Base-by-base conservation (phyloP, 2,329 filamentous ascomycete genomes). In the Podosphaera fusca region DNA sequence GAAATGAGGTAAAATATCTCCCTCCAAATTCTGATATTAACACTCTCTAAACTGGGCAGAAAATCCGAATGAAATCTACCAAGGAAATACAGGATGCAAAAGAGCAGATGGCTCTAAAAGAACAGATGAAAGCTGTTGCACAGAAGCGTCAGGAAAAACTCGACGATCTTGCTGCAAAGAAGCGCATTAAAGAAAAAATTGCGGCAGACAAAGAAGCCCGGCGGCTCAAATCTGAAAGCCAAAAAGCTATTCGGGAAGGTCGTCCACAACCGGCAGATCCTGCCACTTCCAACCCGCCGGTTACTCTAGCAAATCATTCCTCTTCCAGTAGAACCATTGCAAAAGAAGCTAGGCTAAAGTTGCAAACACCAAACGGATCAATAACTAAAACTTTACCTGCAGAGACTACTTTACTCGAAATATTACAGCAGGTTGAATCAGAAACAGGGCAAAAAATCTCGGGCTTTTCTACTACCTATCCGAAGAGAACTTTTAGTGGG, bases 171-270 rank as follows among this genome's bases (percentile, higher is more conserved):
- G 87, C 87, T 49, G 90, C 87, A 9, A 92, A 90, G 74, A 86
- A 84, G 70, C 80, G 85, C 40, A 90, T 95, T 69, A 84, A 88
- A 71, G 89, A 87, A 58, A 89, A 89, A 75, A 95, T 98, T 61
- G 89, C 92, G 63, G 89, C 85, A 12, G 89, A 96, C 72, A 95
- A 94, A 74, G 85, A 87, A 63, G 88, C 90, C 65, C 81, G 92
- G 56, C 82, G 85, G 61, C 77, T 84, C 61, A 94, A 92, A 69
- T 83, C 87, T 2, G 92, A 95, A 66, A 75, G 80, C 58, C 85
- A 87, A 64, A 94, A 90, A 72, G 89, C 89, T 0, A 79, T 80
- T 57, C 79, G 90, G n/a, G 86, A 88, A 63, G 89, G 90, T n/a
- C 75, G 79, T 56, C 71, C 73, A 14, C 68, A 72, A 31, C 74